Conservation (phyloP, 805 yeast genomes). For the Monosporozyma aerobia region DNA sequence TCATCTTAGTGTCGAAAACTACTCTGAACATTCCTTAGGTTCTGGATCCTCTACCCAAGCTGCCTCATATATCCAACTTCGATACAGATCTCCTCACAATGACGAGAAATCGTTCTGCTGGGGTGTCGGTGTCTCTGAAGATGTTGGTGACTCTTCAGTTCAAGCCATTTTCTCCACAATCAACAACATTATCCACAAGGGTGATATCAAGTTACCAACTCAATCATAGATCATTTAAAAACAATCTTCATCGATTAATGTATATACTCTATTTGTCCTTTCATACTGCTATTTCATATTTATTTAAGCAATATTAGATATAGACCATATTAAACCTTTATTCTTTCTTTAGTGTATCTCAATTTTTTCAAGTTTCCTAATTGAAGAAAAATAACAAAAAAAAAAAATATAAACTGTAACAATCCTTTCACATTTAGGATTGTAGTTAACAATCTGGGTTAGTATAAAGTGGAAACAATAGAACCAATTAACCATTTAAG, state of each 20-base stretch:
- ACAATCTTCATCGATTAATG: not conserved
- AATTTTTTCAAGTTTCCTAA: not conserved
- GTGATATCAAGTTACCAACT: constrained; percentile 2
- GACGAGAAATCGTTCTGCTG: constrained; percentile 39
- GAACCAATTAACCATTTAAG: not conserved
- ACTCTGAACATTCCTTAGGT: constrained; percentile 76
- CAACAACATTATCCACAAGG: constrained; percentile 34
- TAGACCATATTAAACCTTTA: not conserved
- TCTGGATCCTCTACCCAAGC: constrained; percentile 63
- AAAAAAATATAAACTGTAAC: not conserved
- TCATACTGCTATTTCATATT: not conserved
- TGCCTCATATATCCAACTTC: constrained; percentile 50
- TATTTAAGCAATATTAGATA: not conserved
- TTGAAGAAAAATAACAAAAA: not conserved
- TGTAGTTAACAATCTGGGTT: not conserved
- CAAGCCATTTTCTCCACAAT: constrained; percentile 57
- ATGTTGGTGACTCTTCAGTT: constrained; percentile 71
- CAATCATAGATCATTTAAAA: not conserved
- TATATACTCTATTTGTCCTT: not conserved
- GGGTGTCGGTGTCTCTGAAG: constrained; percentile 86
- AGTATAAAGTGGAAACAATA: not conserved
- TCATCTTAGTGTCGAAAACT: constrained; percentile 52
- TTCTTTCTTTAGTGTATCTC: not conserved
- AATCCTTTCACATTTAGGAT: not conserved
- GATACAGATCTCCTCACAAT: constrained; percentile 10